Evolutionary conservation across 768 basidiomycete species (phyloP).

Genomic region (Calocybe cyanea): DNA sequence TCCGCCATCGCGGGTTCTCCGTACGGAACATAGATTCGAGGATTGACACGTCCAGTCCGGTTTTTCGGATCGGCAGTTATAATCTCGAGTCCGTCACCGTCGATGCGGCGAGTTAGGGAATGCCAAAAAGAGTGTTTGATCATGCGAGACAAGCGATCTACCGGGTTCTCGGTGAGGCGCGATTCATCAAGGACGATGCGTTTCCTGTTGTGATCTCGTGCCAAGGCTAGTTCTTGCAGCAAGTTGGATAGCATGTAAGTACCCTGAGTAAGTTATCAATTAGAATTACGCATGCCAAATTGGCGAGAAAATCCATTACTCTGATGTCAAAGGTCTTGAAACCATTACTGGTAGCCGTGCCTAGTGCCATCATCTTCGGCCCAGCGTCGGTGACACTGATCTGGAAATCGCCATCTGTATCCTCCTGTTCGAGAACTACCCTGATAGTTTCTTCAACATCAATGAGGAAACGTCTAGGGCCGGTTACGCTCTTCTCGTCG

Average conservation of each 20-base stretch:
- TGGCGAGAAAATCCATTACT: conserved; percentile 31
- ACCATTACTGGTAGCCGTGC: conserved; percentile 95
- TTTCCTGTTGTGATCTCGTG: conserved; percentile 91
- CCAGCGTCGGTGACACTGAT: conserved; percentile 96
- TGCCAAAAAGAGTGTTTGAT: conserved; percentile 99
- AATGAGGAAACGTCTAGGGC: conserved; percentile 87
- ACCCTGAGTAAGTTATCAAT: conserved; percentile 49
- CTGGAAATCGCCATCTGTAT: conserved; percentile 95
- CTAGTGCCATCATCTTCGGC: conserved; percentile 92
- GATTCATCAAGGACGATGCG: conserved; percentile 98
- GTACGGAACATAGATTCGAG: conserved; percentile 92
- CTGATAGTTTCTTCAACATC: conserved; percentile 98
- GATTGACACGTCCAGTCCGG: conserved; percentile 82
- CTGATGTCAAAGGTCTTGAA: conserved; percentile 98
- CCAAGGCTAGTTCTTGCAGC: conserved; percentile 96
- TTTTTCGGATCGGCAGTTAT: conserved; percentile 99
- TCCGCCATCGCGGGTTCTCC: conserved; percentile 93
- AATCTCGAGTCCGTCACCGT: conserved; percentile 94
- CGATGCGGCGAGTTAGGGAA: conserved; percentile 92
- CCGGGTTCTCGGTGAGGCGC: conserved; percentile 96
- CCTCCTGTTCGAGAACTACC: conserved; percentile 94
- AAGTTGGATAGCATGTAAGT: conserved; percentile 99
- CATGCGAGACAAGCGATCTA: conserved; percentile 95
- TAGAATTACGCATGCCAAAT: conserved; percentile 4
- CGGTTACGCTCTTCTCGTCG: conserved; percentile 81